Percentiles rank a stretch among this genome's conserved stretches.
Conservation (phyloP, 2,329 filamentous ascomycete genomes). For the Aspergillus udagawae region DNA sequence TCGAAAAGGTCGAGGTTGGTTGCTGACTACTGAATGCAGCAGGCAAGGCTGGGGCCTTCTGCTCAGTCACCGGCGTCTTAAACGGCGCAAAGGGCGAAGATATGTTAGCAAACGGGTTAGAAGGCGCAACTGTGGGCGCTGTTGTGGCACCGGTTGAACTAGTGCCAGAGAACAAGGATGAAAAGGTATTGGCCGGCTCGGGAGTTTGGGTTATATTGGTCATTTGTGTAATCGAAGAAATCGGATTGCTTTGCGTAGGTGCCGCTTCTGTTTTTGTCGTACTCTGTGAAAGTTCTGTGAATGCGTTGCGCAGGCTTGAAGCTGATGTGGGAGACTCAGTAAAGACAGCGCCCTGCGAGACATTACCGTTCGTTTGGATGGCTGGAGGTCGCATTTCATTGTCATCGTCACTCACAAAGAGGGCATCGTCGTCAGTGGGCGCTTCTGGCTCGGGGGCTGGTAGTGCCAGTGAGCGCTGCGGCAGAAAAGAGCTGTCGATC, state of each 20-base stretch:
- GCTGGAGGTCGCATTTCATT: conserved; percentile 24
- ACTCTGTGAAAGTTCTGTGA: conserved; percentile 21
- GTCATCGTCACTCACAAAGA: conserved; percentile 38
- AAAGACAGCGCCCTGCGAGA: conserved; percentile 11
- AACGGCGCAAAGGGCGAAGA: not conserved
- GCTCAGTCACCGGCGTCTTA: not conserved
- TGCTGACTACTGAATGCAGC: not conserved
- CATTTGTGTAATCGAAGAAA: conserved; percentile 1
- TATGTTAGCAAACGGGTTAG: conserved; percentile 11
- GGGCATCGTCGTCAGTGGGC: conserved; percentile 29
- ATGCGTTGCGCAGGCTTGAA: conserved; percentile 10
- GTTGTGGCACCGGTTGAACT: not conserved
- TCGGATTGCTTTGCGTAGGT: not conserved
- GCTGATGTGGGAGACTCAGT: conserved; percentile 7
- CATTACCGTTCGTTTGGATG: conserved; percentile 10
- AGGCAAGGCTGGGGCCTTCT: conserved; percentile 1
- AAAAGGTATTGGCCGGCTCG: conserved; percentile 8
- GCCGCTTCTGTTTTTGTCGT: not conserved
- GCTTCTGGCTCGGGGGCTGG: conserved; percentile 25
- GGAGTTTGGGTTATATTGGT: conserved; percentile 9
- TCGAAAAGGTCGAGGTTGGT: conserved; percentile 13
- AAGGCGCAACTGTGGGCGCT: not conserved
- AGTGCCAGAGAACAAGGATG: conserved; percentile 1
- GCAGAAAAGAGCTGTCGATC: conserved; percentile 42
- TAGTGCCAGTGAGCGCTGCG: conserved; percentile 18